These are phyloP conservation scores for Musa troglodytarum DNA, from an alignment of 176 grass and related monocot genomes.

Conservation along the genomic window DNA sequence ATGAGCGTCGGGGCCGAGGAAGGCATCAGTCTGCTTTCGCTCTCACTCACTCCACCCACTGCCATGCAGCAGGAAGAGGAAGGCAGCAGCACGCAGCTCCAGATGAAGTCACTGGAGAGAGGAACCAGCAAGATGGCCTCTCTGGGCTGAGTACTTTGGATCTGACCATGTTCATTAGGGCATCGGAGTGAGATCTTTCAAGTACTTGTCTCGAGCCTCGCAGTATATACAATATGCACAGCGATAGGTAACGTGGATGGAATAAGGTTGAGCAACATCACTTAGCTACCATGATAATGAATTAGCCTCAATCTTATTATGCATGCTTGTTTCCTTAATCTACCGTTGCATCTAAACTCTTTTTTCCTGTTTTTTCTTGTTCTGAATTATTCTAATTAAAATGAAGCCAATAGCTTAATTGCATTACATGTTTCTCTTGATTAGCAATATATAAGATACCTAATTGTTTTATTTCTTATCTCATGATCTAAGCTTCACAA, in stretches of 20 bases:
- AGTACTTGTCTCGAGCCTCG: constrained; percentile 11
- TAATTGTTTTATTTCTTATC: no score
- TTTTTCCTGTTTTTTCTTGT: no score
- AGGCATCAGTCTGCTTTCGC: not conserved
- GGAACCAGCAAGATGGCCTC: not conserved
- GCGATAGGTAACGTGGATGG: not conserved
- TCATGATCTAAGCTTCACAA: no score
- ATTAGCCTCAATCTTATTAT: no score
- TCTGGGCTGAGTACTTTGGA: constrained; percentile 5
- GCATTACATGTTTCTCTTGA: no score
- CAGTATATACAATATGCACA: not conserved
- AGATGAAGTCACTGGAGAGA: not conserved
- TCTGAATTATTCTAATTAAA: no score
- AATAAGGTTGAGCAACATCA: not conserved
- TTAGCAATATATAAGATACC: no score
- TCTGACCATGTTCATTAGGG: constrained; percentile 10
- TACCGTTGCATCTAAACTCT: no score
- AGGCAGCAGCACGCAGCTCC: not conserved
- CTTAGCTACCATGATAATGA: no score
- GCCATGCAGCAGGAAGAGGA: not conserved
- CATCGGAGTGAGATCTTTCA: constrained; percentile 21
- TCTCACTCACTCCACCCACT: not conserved
- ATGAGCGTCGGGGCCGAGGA: no score
- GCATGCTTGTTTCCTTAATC: no score
- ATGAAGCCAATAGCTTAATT: no score